Evolutionary conservation across 2,329 filamentous ascomycete genomes (phyloP).

Genomic region (Keithomyces neogunnii): DNA sequence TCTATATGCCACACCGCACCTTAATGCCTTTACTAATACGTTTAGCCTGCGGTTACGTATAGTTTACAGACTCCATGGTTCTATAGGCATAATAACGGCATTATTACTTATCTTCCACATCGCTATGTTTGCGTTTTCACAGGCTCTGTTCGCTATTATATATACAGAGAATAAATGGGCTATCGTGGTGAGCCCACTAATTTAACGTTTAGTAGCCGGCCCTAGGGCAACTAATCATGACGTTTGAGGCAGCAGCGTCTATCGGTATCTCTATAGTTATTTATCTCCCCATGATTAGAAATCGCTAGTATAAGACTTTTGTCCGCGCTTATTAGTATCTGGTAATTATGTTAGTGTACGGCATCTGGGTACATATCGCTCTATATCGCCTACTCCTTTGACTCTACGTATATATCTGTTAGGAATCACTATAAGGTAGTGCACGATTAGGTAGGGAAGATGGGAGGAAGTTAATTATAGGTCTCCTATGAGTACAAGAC

Average conservation of each 20-base stretch:
- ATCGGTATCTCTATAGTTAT: neutral
- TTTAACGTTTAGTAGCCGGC: neutral
- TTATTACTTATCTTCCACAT: slow-evolving; percentile 2
- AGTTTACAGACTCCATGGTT: slow-evolving; percentile 1
- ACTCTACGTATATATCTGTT: neutral
- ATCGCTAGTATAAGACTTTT: neutral
- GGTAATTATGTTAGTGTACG: neutral
- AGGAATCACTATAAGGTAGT: too few species aligned
- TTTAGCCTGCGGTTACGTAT: neutral
- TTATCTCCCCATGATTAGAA: neutral
- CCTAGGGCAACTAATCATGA: neutral
- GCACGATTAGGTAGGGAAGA: too few species aligned
- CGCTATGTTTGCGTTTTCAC: neutral
- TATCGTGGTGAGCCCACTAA: neutral
- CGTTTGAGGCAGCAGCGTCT: neutral
- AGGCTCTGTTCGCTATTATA: neutral
- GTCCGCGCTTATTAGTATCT: neutral
- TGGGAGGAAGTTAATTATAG: too few species aligned
- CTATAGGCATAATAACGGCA: neutral
- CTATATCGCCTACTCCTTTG: neutral
- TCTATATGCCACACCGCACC: neutral
- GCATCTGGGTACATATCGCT: neutral
- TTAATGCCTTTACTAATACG: neutral
- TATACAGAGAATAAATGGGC: slow-evolving; percentile 1
- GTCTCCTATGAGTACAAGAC: too few species aligned